A percentile compares a stretch with the other conserved stretches of the same genome.
These are phyloP conservation scores for Turnera subulata DNA, from an alignment of 345 rosid species.

Conservation along the genomic window DNA sequence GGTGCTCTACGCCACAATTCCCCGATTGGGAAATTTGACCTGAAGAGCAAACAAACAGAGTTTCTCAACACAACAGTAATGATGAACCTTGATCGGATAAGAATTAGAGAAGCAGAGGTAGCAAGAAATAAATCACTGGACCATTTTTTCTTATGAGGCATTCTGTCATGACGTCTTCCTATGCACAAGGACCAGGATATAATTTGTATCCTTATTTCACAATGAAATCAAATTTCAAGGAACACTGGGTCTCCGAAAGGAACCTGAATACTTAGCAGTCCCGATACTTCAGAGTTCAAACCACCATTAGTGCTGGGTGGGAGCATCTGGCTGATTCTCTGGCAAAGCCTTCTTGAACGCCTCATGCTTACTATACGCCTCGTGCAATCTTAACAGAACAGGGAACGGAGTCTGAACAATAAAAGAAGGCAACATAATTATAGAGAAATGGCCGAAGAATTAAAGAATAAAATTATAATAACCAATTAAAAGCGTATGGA, in stretches of 20 bases:
- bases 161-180: not conserved
- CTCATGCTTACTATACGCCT: conserved; percentile 47
- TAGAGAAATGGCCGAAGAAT: not conserved
- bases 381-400: conserved; percentile 47
- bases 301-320: conserved; percentile 12
- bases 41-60: not conserved
- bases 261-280: not conserved
- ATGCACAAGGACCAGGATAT: not conserved
- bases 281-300: not conserved
- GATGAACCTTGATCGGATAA: not conserved
- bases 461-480: not conserved
- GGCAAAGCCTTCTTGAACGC: conserved; percentile 43
- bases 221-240: not conserved
- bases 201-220: not conserved
- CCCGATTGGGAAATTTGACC: not conserved
- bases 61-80: not conserved
- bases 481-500: too few species aligned
- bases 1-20: too few species aligned
- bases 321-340: conserved; percentile 40
- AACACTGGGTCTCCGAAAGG: not conserved
- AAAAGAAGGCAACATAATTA: not conserved
- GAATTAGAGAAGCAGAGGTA: not conserved
- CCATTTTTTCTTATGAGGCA: not conserved
- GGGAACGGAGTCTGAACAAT: conserved; percentile 50
- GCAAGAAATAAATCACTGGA: not conserved